Conservation (phyloP, 2,329 filamentous ascomycete species). For the Aspergillus tubingensis region DNA sequence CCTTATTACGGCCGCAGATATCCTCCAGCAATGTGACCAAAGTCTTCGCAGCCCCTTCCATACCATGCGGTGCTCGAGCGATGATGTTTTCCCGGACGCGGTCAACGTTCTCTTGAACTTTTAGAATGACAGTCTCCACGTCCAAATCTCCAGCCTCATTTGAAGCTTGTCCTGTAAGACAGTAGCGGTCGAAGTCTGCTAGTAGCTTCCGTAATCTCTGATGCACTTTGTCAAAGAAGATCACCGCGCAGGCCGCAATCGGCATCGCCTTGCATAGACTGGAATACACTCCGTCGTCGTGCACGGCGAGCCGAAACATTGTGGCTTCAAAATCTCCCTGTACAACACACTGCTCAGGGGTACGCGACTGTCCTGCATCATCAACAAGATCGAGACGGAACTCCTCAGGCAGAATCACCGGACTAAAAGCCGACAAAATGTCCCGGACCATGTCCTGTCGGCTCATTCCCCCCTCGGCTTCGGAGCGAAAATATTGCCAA, state of each 20-base stretch:
- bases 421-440: slow-evolving; percentile 49
- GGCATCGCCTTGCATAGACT: slow-evolving; percentile 48
- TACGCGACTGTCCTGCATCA: slow-evolving; percentile 33
- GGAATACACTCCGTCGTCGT: slow-evolving; percentile 46
- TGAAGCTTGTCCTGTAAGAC: slow-evolving; percentile 33
- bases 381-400: slow-evolving; percentile 44
- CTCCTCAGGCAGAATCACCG: slow-evolving; percentile 43
- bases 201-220: slow-evolving; percentile 38
- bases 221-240: slow-evolving; percentile 48
- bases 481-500: slow-evolving; percentile 38
- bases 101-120: slow-evolving; percentile 34
- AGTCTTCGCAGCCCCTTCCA: slow-evolving; percentile 40
- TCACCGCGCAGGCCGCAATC: slow-evolving; percentile 42
- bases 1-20: slow-evolving; percentile 41
- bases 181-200: slow-evolving; percentile 44
- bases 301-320: slow-evolving; percentile 47
- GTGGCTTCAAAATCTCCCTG: slow-evolving; percentile 49
- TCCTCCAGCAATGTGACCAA: slow-evolving; percentile 43
- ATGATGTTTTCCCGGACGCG: slow-evolving; percentile 37
- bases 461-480: slow-evolving; percentile 34
- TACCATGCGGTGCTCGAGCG: slow-evolving; percentile 38
- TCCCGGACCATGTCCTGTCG: slow-evolving; percentile 45
- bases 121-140: slow-evolving; percentile 34
- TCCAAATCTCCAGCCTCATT: slow-evolving; percentile 24
- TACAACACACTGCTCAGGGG: slow-evolving; percentile 46